Percentiles rank a stretch among this genome's conserved stretches.
phyloP scores from a whole-genome alignment of 305 asterid species.

The Euphrasia arctica region DNA sequence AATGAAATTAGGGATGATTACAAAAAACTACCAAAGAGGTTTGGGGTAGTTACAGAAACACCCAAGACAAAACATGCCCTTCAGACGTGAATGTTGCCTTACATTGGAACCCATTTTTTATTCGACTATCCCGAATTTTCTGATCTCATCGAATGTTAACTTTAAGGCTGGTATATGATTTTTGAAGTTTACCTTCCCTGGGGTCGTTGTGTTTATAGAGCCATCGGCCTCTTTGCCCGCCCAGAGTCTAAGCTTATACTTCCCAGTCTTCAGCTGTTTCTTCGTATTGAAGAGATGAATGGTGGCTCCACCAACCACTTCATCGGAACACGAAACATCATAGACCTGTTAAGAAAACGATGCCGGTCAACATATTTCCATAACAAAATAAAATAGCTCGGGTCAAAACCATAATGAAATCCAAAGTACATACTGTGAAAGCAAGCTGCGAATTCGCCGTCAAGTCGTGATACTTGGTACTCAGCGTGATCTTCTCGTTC shows the following conservation, averaged over 20 bases:
- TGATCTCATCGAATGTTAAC: too few relatives aligned
- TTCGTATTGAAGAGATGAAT: slow-evolving; percentile 87
- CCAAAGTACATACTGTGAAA: slow-evolving; percentile 53
- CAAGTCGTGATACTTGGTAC: slow-evolving; percentile 91
- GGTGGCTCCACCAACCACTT: slow-evolving; percentile 92
- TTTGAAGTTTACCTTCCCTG: slow-evolving; percentile 64
- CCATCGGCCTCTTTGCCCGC: slow-evolving; percentile 90
- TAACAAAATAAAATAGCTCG: background rate
- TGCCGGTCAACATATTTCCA: slow-evolving; percentile 14
- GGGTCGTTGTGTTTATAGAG: slow-evolving; percentile 73
- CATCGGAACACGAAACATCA: slow-evolving; percentile 87
- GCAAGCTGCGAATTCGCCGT: slow-evolving; percentile 90
- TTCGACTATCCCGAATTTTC: too few relatives aligned
- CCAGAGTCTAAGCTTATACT: slow-evolving; percentile 96
- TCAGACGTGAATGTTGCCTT: too few relatives aligned
- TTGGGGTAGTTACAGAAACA: too few relatives aligned
- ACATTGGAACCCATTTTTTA: too few relatives aligned
- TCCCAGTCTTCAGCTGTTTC: slow-evolving; percentile 89
- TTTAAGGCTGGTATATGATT: background rate
- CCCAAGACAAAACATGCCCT: too few relatives aligned
- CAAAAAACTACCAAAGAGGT: too few relatives aligned
- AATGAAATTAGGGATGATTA: too few relatives aligned
- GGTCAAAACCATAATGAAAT: background rate
- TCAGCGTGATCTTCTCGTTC: slow-evolving; percentile 88
- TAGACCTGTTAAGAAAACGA: slow-evolving; percentile 50